Evolutionary conservation across 257 asterid genomes (phyloP).

Genomic region (Solanum piurae): DNA sequence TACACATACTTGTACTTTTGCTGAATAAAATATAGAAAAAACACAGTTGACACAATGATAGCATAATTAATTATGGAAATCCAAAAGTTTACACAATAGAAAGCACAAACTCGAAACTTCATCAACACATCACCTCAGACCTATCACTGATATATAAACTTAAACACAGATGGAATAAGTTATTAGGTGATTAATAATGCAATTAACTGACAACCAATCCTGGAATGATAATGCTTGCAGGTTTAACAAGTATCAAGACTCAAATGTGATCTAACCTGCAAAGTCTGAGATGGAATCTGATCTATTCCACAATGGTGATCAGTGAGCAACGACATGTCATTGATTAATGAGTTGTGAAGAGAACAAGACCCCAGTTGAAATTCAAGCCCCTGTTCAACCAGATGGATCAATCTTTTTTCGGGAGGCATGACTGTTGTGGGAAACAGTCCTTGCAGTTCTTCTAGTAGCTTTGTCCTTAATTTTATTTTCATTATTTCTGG

Average conservation of each 20-base stretch:
- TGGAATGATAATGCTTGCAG: neutral
- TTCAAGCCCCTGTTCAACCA: slow-evolving; percentile 78
- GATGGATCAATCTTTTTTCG: slow-evolving; percentile 65
- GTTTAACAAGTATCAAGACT: slow-evolving; percentile 4
- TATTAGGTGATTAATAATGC: neutral
- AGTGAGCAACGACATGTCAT: slow-evolving; percentile 56
- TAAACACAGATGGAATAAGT: neutral
- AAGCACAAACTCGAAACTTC: neutral
- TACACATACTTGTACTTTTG: neutral
- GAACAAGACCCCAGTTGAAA: slow-evolving; percentile 57
- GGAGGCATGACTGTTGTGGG: slow-evolving; percentile 66
- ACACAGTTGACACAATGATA: neutral
- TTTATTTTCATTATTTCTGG: slow-evolving; percentile 20
- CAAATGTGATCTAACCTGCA: slow-evolving; percentile 45
- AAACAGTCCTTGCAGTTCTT: slow-evolving; percentile 55
- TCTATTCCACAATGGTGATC: slow-evolving; percentile 79
- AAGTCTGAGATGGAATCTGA: slow-evolving; percentile 60
- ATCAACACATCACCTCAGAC: neutral
- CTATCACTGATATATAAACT: neutral
- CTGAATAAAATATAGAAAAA: neutral
- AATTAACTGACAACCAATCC: neutral
- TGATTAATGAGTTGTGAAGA: slow-evolving; percentile 52
- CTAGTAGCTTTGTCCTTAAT: slow-evolving; percentile 49
- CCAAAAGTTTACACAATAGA: neutral
- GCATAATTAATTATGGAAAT: neutral